Percentiles rank a stretch among this genome's conserved stretches.
Evolutionary conservation across 108 stramenopile species (phyloP).

Genomic region (Cylindrotheca fusiformis): DNA sequence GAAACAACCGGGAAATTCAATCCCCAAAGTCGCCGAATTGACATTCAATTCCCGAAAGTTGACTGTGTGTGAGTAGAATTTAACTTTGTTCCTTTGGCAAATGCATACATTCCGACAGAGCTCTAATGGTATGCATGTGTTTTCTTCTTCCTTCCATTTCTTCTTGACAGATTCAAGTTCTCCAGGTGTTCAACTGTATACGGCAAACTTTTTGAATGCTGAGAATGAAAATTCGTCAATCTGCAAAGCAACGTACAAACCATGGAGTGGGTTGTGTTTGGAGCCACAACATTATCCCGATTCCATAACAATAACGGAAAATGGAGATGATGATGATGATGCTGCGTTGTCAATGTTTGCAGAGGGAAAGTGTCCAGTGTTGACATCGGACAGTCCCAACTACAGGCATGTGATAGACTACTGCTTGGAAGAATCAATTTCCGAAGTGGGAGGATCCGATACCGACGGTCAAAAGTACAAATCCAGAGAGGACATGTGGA

Average conservation of each 20-base stretch:
- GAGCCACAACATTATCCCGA: constrained; percentile 90
- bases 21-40: constrained; percentile 24
- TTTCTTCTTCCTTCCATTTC: too few species aligned
- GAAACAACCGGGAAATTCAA: constrained; percentile 13
- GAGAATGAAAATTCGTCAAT: constrained; percentile 6
- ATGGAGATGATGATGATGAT: not conserved
- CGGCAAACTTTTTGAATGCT: constrained; percentile 71
- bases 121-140: too few species aligned
- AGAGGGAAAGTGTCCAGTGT: constrained; percentile 61
- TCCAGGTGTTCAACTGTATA: constrained; percentile 89
- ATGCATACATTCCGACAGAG: too few species aligned
- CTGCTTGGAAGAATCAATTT: constrained; percentile 17
- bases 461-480: constrained; percentile 23
- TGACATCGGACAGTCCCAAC: constrained; percentile 39
- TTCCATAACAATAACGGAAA: constrained; percentile 26
- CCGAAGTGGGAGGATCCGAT: constrained; percentile 22
- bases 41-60: constrained; percentile 29
- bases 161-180: constrained; percentile 38
- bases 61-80: constrained; percentile 32
- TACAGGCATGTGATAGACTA: constrained; percentile 53
- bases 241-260: constrained; percentile 54
- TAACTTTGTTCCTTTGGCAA: too few species aligned
- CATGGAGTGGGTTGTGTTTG: constrained; percentile 78
- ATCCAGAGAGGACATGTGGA: constrained; percentile 41
- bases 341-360: constrained; percentile 38